Percentiles rank a stretch among this genome's conserved stretches.
Conservation (phyloP, 148 eudicot species). For the Bassia scoparia region DNA sequence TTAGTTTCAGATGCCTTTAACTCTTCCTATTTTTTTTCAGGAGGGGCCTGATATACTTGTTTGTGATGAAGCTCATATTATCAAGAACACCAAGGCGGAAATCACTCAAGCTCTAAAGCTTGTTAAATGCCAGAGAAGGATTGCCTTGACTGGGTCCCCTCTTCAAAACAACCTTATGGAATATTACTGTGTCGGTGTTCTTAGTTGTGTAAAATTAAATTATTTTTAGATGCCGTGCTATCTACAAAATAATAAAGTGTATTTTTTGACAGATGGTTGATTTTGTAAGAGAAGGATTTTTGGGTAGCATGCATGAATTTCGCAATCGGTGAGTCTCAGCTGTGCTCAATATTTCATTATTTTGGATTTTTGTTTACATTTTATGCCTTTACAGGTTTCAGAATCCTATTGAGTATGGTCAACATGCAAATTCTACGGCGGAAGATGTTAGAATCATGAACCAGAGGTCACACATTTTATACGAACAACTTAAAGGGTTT, state of each 20-base stretch:
- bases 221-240: not conserved
- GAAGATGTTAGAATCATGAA: conserved; percentile 95
- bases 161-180: conserved; percentile 99
- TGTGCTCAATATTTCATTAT: not conserved
- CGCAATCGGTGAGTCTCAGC: conserved; percentile 70
- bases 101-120: conserved; percentile 84
- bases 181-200: conserved; percentile 80
- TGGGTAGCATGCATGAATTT: conserved; percentile 93
- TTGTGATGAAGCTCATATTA: conserved; percentile 98
- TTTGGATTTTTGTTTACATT: conserved; percentile 11
- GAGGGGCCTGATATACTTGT: conserved; percentile 97
- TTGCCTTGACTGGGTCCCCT: conserved; percentile 97
- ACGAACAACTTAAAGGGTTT: conserved; percentile 92
- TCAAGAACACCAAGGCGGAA: conserved; percentile 88
- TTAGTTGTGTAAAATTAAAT: not conserved
- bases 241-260: conserved; percentile 3
- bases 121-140: conserved; percentile 92
- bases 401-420: conserved; percentile 93
- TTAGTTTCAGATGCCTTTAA: not conserved
- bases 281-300: conserved; percentile 96
- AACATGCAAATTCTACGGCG: conserved; percentile 85
- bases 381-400: conserved; percentile 60
- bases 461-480: conserved; percentile 90
- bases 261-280: conserved; percentile 82
- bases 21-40: conserved; percentile 36